Evolutionary conservation across 2,329 filamentous ascomycete species (phyloP).

Genomic region (Ceratocystis smalleyi): DNA sequence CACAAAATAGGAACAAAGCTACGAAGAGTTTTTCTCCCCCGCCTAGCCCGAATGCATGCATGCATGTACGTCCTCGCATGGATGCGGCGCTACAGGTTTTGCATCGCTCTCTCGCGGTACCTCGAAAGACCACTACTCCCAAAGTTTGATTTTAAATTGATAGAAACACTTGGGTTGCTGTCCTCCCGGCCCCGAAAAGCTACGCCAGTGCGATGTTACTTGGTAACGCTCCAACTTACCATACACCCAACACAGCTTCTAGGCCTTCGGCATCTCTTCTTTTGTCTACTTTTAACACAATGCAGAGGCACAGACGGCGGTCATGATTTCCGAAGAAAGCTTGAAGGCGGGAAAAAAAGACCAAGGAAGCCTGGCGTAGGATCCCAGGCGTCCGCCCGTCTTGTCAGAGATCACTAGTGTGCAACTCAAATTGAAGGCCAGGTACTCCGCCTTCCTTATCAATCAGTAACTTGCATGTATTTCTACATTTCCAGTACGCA

Average conservation of each 20-base stretch:
- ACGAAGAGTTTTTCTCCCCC: slow-evolving; percentile 2
- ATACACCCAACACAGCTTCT: too few species aligned
- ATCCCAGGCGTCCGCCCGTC: neutral
- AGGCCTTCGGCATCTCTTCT: neutral
- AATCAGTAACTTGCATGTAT: neutral
- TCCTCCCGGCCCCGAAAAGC: too few species aligned
- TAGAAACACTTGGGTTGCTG: too few species aligned
- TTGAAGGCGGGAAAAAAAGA: neutral
- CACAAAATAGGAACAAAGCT: slow-evolving; percentile 6
- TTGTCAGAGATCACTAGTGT: slow-evolving; percentile 1
- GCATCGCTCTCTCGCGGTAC: too few species aligned
- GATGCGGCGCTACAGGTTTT: too few species aligned
- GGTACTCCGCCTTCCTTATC: neutral
- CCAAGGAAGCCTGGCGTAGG: neutral
- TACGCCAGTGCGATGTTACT: too few species aligned
- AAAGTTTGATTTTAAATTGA: too few species aligned
- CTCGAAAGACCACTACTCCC: too few species aligned
- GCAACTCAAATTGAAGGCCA: slow-evolving; percentile 1
- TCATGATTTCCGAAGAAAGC: neutral
- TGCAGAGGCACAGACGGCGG: neutral
- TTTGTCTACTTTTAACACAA: neutral
- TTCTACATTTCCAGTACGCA: neutral
- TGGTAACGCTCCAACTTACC: too few species aligned
- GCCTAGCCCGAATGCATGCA: neutral
- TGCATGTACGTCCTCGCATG: too few species aligned